phyloP scores from a whole-genome alignment of 2,329 filamentous ascomycete species.

The Ascochyta clinopodiicola region DNA sequence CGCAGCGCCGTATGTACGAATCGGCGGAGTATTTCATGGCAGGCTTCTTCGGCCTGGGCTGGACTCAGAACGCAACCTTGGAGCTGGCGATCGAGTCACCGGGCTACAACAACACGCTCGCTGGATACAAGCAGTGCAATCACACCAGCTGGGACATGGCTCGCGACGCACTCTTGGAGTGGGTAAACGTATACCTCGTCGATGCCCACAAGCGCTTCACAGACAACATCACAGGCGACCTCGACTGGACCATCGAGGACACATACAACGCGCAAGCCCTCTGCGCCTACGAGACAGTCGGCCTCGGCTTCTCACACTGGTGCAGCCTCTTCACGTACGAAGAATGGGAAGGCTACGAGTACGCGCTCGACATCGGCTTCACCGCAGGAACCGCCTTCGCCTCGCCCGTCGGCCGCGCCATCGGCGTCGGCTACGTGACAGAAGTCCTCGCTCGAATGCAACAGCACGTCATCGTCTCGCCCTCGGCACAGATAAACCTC shows the following conservation, averaged over 20 bases:
- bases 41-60: conserved; percentile 79
- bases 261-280: conserved; percentile 71
- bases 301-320: conserved; percentile 76
- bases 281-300: conserved; percentile 80
- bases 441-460: conserved; percentile 74
- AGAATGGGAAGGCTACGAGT: conserved; percentile 76
- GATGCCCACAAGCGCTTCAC: conserved; percentile 68
- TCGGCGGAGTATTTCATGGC: conserved; percentile 79
- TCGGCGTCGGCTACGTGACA: conserved; percentile 72
- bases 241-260: conserved; percentile 45
- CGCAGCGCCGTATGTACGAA: conserved; percentile 79
- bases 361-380: conserved; percentile 72
- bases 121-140: conserved; percentile 70
- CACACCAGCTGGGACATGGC: conserved; percentile 61
- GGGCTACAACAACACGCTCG: conserved; percentile 73
- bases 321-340: conserved; percentile 77
- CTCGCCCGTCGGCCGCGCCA: conserved; percentile 70
- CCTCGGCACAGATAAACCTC: conserved; percentile 62
- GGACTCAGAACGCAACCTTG: conserved; percentile 75
- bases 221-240: conserved; percentile 53
- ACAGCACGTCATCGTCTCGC: conserved; percentile 62
- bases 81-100: conserved; percentile 71
- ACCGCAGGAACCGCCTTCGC: conserved; percentile 67
- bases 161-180: conserved; percentile 61
- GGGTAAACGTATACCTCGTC: conserved; percentile 69